Evolutionary conservation across 2,329 filamentous ascomycete species (phyloP).

Genomic region (Aspergillus sp.): DNA sequence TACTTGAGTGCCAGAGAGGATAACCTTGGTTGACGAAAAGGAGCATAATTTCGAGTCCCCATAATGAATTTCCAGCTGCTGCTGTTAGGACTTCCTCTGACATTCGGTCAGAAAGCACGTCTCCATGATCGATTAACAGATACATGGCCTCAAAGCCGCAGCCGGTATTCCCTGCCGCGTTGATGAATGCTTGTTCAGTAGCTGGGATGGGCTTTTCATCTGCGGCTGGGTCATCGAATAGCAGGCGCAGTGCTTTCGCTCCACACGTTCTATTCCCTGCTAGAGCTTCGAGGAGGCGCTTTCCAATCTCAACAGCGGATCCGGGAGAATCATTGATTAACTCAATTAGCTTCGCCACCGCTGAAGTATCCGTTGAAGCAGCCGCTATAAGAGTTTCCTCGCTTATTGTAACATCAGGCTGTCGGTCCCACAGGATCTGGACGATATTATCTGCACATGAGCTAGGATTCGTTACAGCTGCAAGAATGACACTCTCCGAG

Average conservation of each 20-base stretch:
- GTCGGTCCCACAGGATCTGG: not conserved
- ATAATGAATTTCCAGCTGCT: not conserved
- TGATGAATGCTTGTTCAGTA: not conserved
- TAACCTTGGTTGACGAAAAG: not conserved
- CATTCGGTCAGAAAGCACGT: too few species aligned
- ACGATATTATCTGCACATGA: not conserved
- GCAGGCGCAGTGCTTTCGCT: not conserved
- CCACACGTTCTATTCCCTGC: not conserved
- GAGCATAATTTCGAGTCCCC: not conserved
- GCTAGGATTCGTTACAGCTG: not conserved
- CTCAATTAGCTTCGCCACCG: not conserved
- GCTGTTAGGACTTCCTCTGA: not conserved
- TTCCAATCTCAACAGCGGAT: not conserved
- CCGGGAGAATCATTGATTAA: not conserved
- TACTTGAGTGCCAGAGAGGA: not conserved
- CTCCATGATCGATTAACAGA: not conserved
- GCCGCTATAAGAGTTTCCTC: not conserved
- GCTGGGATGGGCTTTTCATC: not conserved
- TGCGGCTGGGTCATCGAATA: not conserved
- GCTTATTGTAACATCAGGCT: not conserved
- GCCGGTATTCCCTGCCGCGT: not conserved
- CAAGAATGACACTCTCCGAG: not conserved
- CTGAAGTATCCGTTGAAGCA: not conserved
- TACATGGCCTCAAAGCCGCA: not conserved
- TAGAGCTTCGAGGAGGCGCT: not conserved